Evolutionary conservation across 2,329 filamentous ascomycete species (phyloP), one percentile per base, ranked within the genome.

Genomic region (Incumbomyces lentus): DNA sequence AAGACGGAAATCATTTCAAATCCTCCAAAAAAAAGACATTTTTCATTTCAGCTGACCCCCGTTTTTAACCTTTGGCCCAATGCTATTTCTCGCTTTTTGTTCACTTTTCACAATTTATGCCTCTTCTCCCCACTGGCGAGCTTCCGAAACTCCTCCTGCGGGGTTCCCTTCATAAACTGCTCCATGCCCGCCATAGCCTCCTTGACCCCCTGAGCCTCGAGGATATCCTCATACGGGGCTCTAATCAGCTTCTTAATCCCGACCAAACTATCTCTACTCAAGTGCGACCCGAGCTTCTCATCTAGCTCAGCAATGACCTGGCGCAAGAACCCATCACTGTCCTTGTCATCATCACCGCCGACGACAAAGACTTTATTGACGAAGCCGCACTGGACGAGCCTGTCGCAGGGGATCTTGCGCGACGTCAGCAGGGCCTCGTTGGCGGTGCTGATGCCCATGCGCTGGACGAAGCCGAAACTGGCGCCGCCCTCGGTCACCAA

Each of bases 391-490:
- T 74, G 68, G 52, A 89, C 71, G 26, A 96, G 72, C 60, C 94
- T 87, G 18, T 82, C 77, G 26, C 78, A 77, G 0, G 72, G 63
- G 56, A 96, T 85, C 37, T 81, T 75, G 64, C 84, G 85, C 59
- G 84, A 88, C 83, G 94, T 92, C 55, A 98, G 81, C 11, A 96
- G 74, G 11, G 92, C 90, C 72, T 96, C 92, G 60, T 93, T 94
- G 8, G 88, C 89, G 62, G 86, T 85, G 49, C 77, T 71, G 42
- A 87, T 75, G 1, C 92, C 92, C 18, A 96, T 72, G 0, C 90
- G 72, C 58, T 83, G 76, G 12, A 92, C 86, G 48, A 96, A 82
- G 0, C 82, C 86, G 46, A 80, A 71, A 13, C 81, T 86, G 0
- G 88, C 81, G 39, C 83, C 86, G 34, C 90, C 92, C 68, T 96